Evolutionary conservation across 331 rosid species (phyloP).

Genomic region (Pyracantha coccinea): DNA sequence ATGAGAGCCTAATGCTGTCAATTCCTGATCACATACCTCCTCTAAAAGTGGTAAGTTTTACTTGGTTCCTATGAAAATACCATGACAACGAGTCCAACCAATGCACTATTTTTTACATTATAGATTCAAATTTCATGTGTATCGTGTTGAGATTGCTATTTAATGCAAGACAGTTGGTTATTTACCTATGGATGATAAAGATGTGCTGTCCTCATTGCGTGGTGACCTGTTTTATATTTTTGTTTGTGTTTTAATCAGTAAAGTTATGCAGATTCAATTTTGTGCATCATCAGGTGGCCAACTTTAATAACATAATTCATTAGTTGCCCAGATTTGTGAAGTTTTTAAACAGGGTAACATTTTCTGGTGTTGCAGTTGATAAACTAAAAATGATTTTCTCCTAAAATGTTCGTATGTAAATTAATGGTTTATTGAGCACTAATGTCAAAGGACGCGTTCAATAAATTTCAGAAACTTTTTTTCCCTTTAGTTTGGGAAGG

Average conservation of each 20-base stretch:
- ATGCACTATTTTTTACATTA: not conserved
- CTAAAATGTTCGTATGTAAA: not conserved
- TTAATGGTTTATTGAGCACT: not conserved
- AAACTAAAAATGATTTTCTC: not conserved
- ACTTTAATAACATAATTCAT: not conserved
- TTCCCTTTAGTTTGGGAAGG: not conserved
- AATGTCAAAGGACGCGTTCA: not conserved
- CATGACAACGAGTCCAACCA: not conserved
- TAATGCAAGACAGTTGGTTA: not conserved
- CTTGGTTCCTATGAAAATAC: not conserved
- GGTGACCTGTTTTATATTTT: not conserved
- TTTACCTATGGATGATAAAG: not conserved
- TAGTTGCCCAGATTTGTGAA: not conserved
- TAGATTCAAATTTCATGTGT: not conserved
- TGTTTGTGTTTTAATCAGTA: not conserved
- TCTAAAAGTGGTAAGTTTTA: conserved; percentile 68
- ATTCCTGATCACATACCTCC: conserved; percentile 92
- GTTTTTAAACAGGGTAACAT: not conserved
- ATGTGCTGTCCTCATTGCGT: not conserved
- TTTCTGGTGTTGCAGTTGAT: not conserved
- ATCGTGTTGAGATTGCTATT: not conserved
- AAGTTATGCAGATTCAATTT: not conserved
- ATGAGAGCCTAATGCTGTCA: conserved; percentile 84
- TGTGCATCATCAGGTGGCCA: not conserved
- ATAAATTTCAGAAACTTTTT: not conserved